Evolutionary conservation across 106 monocot species (phyloP), one percentile per base, ranked within the genome.

Genomic region (Phalaenopsis aphrodite): DNA sequence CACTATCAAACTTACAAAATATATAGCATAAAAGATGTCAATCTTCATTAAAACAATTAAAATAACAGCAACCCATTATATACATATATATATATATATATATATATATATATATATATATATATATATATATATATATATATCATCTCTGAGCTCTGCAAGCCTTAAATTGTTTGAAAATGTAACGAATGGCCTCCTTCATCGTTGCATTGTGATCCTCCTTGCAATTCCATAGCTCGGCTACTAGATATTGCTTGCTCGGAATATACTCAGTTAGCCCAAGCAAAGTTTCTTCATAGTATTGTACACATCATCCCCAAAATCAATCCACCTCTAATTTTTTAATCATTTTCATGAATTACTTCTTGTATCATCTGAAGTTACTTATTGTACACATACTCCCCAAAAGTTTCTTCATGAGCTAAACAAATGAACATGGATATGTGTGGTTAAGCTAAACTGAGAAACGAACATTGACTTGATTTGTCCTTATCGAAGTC

Each of bases 221-320:
- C 75, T 87, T 93, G 66, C 89, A 91, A 77, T 89, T 93, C 95
- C 95, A 95, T 4, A 95, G 79, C 77, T 91, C 95, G 4, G 82
- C 81, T 14, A 89, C 82, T 0, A 76, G 83, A 84, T 90, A 89
- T 49, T 84, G 86, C 1, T 91, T 87, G 45, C 86, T 87, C 0
- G 89, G 84, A 81, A 88, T 90, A 74, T 87, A 91, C 75, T 93
- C 87, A 78, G 91, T 95, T 58, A 93, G 21, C 86, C 93, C 95
- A 24, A 87, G n/a, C 79, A 95, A 81, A 72, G 95, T 91, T 52
- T 36, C 64, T 83, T 90, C 43, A 93, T 93, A 46, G 91, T 86
- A 74, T 88, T 84, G 79, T 80, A 87, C 1, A 88, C 95, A 75
- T 93, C 95, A 75, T 91, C 88, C 1, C 95, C 95, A 21, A 86